These are phyloP conservation scores for Candida sanyaensis DNA, from an alignment of 1,139 yeast species.

Conservation along the genomic window DNA sequence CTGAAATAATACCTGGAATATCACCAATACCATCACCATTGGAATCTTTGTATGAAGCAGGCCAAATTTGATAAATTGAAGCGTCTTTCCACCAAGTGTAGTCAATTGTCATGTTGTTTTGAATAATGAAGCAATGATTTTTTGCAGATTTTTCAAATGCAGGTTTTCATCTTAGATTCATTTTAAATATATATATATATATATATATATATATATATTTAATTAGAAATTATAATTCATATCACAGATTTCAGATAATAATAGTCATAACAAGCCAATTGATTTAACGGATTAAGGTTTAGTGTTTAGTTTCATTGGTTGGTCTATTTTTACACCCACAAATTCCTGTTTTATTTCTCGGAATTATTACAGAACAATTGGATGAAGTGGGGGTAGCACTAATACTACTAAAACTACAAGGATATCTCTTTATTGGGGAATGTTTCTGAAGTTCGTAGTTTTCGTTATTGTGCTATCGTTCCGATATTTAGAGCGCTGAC, in stretches of 20 bases:
- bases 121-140: neutral
- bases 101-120: constrained; percentile 14
- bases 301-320: too few species aligned
- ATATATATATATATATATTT: too few species aligned
- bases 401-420: too few species aligned
- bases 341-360: neutral
- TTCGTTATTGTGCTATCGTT: too few species aligned
- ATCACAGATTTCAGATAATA: too few species aligned
- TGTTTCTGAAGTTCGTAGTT: too few species aligned
- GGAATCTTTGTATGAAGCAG: constrained; percentile 58
- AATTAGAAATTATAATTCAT: neutral
- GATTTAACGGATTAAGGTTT: too few species aligned
- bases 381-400: neutral
- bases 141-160: too few species aligned
- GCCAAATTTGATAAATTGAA: constrained; percentile 58
- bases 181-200: too few species aligned
- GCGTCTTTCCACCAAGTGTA: constrained; percentile 59
- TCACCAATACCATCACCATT: constrained; percentile 63
- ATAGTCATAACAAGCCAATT: too few species aligned
- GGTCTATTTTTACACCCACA: neutral
- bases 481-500: too few species aligned
- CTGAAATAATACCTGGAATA: constrained; percentile 52
- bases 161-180: neutral
- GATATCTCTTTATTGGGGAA: too few species aligned
- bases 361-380: neutral